Conservation (phyloP, 495 filamentous ascomycete species). For the Daldinia concentrica region DNA sequence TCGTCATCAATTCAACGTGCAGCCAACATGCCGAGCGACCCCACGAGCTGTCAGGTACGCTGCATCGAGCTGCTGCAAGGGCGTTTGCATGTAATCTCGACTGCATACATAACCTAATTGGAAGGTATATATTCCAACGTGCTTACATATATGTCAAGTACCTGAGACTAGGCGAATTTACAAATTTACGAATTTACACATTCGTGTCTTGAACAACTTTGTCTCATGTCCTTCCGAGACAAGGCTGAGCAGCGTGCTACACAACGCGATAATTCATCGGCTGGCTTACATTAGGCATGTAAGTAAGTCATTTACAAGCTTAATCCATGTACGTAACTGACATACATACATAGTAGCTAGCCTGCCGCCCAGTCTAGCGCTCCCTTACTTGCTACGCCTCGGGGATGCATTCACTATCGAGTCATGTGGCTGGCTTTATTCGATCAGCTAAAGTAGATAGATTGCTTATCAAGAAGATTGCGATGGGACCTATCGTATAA, state of each 20-base stretch:
- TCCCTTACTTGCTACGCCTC: conserved; percentile 23
- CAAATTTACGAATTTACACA: neutral
- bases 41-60: conserved; percentile 35
- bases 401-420: conserved; percentile 30
- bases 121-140: no score
- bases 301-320: neutral
- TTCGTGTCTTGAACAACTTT: neutral
- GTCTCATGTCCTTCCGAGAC: conserved; percentile 6
- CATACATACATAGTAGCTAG: no score
- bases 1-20: conserved; percentile 15
- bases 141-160: neutral
- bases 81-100: neutral
- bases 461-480: conserved; percentile 7
- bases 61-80: conserved; percentile 12
- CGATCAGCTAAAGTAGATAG: conserved; percentile 8
- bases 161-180: neutral
- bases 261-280: neutral
- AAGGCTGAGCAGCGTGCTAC: conserved; percentile 5
- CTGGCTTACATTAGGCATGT: neutral
- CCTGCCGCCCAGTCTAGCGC: neutral
- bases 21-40: conserved; percentile 30
- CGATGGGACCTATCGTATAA: conserved; percentile 9
- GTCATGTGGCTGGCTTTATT: conserved; percentile 35
- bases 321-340: neutral
- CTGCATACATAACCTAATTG: neutral